phyloP scores from a whole-genome alignment of 345 rosid genomes.

The Cochlearia excelsa region DNA sequence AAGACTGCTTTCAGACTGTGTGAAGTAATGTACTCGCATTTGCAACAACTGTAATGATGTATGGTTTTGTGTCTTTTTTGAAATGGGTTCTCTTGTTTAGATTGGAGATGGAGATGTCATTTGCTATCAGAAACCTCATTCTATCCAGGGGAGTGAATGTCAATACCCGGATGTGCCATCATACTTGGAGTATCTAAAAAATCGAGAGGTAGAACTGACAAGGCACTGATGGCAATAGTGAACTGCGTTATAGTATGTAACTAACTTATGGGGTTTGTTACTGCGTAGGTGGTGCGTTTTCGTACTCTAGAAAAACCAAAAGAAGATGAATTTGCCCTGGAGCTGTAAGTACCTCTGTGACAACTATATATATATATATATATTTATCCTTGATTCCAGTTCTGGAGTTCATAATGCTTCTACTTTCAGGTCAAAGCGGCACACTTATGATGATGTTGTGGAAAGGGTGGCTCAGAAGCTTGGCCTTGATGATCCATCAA shows the following conservation, averaged over 20 bases:
- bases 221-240: conserved; percentile 2
- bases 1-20: conserved; percentile 59
- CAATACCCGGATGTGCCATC: conserved; percentile 80
- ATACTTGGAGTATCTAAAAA: conserved; percentile 86
- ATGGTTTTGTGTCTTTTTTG: conserved; percentile 5
- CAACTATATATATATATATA: not conserved
- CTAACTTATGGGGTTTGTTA: conserved; percentile 29
- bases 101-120: conserved; percentile 97
- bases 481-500: conserved; percentile 85
- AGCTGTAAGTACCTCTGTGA: conserved; percentile 62
- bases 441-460: conserved; percentile 86
- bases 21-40: conserved; percentile 52
- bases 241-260: no score
- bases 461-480: conserved; percentile 77
- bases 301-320: conserved; percentile 86
- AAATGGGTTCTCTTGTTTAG: conserved; percentile 39
- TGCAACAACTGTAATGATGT: conserved; percentile 9
- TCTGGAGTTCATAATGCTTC: conserved; percentile 26
- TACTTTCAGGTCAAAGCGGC: conserved; percentile 73
- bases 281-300: conserved; percentile 69
- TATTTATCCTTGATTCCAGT: not conserved
- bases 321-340: conserved; percentile 82
- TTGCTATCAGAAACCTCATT: conserved; percentile 78
- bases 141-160: conserved; percentile 52
- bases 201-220: conserved; percentile 68